phyloP scores from a whole-genome alignment of 2,329 filamentous ascomycete genomes.

The Sporothrix pallida region DNA sequence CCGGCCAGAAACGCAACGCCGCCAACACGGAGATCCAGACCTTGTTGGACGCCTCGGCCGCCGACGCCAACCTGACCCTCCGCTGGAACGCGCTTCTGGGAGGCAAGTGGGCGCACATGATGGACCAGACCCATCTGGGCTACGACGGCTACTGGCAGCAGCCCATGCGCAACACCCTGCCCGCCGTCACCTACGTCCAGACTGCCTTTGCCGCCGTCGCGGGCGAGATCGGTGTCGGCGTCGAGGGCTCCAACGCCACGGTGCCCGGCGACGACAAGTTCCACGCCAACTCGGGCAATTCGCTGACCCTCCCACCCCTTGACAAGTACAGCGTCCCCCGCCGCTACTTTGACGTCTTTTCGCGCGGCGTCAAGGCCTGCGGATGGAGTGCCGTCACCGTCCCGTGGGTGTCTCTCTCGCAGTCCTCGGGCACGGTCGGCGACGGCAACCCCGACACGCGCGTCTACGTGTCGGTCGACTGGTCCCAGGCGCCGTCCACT shows the following conservation, averaged over 20 bases:
- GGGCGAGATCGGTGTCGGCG: slow-evolving; percentile 66
- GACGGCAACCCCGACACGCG: slow-evolving; percentile 56
- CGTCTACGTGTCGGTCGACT: slow-evolving; percentile 62
- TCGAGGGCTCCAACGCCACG: slow-evolving; percentile 70
- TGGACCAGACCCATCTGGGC: slow-evolving; percentile 64
- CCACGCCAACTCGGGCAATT: slow-evolving; percentile 60
- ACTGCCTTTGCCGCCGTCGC: slow-evolving; percentile 63
- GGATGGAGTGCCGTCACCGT: slow-evolving; percentile 58
- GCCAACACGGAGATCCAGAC: slow-evolving; percentile 60
- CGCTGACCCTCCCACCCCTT: slow-evolving; percentile 59
- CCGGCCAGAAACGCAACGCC: slow-evolving; percentile 59
- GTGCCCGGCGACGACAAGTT: slow-evolving; percentile 70
- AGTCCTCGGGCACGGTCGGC: slow-evolving; percentile 56
- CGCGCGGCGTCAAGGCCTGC: slow-evolving; percentile 60
- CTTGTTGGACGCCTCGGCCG: slow-evolving; percentile 60
- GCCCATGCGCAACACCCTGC: slow-evolving; percentile 72
- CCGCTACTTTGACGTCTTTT: slow-evolving; percentile 69
- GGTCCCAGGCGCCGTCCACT: slow-evolving; percentile 45
- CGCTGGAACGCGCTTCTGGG: slow-evolving; percentile 63
- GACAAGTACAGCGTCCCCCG: slow-evolving; percentile 62
- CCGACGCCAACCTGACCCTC: slow-evolving; percentile 61
- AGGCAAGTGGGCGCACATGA: slow-evolving; percentile 68
- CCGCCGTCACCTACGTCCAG: slow-evolving; percentile 64
- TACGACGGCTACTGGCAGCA: slow-evolving; percentile 69
- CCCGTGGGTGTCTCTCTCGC: slow-evolving; percentile 59